These are phyloP conservation scores for Botrytis aclada DNA, from an alignment of 2,329 filamentous ascomycete genomes.

Conservation along the genomic window DNA sequence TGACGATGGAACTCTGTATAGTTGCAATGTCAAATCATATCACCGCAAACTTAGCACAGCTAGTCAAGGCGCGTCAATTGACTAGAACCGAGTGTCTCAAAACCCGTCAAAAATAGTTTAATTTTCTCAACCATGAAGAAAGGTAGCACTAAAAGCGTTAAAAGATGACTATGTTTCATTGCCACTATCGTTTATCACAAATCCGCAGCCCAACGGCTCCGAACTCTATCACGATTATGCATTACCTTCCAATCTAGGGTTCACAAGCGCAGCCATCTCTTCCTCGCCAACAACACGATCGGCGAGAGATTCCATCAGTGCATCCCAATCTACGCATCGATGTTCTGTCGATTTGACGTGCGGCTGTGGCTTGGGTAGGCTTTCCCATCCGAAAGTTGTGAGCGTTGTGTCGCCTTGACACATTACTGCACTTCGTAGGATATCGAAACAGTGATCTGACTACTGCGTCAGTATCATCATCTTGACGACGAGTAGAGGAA, in stretches of 20 bases:
- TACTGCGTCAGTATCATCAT: background rate
- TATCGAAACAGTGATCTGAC: conserved; percentile 13
- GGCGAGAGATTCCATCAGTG: background rate
- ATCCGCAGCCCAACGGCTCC: background rate
- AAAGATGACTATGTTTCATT: background rate
- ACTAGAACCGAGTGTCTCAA: background rate
- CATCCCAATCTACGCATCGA: background rate
- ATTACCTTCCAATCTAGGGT: background rate
- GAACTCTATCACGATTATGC: background rate
- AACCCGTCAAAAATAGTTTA: background rate
- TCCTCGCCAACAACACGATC: conserved; percentile 1
- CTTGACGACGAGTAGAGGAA: too few relatives aligned
- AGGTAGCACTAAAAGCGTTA: background rate
- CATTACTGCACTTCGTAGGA: conserved; percentile 11
- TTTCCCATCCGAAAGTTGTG: conserved; percentile 12
- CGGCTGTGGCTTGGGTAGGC: conserved; percentile 2
- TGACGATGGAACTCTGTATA: background rate
- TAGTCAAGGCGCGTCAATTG: background rate
- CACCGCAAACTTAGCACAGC: background rate
- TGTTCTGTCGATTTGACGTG: conserved; percentile 8
- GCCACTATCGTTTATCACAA: background rate
- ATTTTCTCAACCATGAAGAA: background rate
- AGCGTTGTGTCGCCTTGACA: conserved; percentile 15
- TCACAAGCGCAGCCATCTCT: conserved; percentile 13
- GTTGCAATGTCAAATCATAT: too few relatives aligned